A percentile compares a stretch with the other conserved stretches of the same genome.
phyloP scores from a whole-genome alignment of 768 basidiomycete genomes.

The Psilocybe cyanescens region DNA sequence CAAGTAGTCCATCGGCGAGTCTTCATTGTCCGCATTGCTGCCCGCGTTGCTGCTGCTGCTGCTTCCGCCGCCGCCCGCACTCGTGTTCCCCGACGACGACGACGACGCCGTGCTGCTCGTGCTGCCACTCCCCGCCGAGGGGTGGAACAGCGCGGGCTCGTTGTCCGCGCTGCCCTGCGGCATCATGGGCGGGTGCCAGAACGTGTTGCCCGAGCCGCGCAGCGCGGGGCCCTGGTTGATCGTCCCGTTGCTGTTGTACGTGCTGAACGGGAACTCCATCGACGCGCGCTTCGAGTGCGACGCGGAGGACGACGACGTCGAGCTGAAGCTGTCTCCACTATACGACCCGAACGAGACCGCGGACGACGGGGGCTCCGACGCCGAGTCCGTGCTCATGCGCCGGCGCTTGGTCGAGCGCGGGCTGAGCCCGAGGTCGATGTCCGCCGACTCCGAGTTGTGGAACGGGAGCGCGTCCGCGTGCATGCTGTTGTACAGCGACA shows the following conservation, averaged over 20 bases:
- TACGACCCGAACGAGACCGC: constrained; percentile 69
- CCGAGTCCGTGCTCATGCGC: constrained; percentile 68
- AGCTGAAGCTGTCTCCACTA: constrained; percentile 58
- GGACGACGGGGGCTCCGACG: constrained; percentile 58
- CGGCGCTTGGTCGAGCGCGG: constrained; percentile 67
- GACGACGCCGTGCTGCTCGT: neutral
- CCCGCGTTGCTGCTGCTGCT: constrained; percentile 5
- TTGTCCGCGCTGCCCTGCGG: constrained; percentile 46
- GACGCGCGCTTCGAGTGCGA: constrained; percentile 62
- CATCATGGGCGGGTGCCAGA: constrained; percentile 83
- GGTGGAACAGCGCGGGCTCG: constrained; percentile 65
- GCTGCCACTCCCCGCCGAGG: constrained; percentile 37
- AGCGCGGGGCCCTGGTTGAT: constrained; percentile 48
- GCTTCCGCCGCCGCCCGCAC: constrained; percentile 9
- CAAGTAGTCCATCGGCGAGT: constrained; percentile 74
- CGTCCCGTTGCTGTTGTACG: constrained; percentile 44
- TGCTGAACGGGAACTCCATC: constrained; percentile 69
- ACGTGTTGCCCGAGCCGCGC: constrained; percentile 61
- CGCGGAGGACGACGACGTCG: constrained; percentile 56
- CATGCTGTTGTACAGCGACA: constrained; percentile 50
- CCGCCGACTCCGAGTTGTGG: constrained; percentile 44
- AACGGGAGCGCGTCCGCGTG: constrained; percentile 59
- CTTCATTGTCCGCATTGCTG: constrained; percentile 36
- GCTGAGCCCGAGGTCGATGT: constrained; percentile 44
- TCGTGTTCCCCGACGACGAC: too few relatives aligned